Base-by-base conservation (phyloP, 23 red algal genomes). In the Gracilaria caudata region DNA sequence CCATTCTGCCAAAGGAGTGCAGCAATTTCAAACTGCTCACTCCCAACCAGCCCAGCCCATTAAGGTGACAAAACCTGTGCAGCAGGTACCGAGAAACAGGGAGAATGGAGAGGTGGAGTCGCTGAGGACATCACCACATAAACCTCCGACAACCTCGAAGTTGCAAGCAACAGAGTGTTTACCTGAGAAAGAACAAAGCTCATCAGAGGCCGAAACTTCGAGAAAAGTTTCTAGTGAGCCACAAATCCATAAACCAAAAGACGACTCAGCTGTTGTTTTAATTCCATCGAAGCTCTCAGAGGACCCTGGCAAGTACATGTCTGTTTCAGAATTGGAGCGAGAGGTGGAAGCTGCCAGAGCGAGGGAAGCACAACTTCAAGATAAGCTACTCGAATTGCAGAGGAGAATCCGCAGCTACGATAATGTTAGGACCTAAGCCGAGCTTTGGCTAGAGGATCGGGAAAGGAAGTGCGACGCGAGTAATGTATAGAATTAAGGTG, bases 251-350 rank as follows among this genome's bases (percentile, higher is more conserved):
- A 23, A 21, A 55, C 7, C 82, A 4, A 73, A 24, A 13, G 82
- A 74, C 19, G 77, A 80, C 29, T 60, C 77, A 17, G 32, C 77
- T 28, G 77, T 80, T 33, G 70, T 75, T 26, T 17, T 75, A 29
- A 75, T 75, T 26, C 47, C 82, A 7, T 72, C 82, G 4, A 86
- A 86, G 36, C 28, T 89, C 16, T 66, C 71, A 68, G 73, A 89
- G 25, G 85, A 82, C 23, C 59, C 71, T 28, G 53, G 68, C 3
- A 80, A 74, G 44, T 81, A 77, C 54, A 92, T 84, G 81, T 84
- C 88, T 66, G 88, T 92, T 19, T 92, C 88, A 34, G 88, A 92
- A 55, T 40, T 92, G 12, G 88, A 92, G 38, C 34, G 81, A 17
- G 88, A 92, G 36, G 88, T 92, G 0, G 81, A 92, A 45, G 88